phyloP scores from a whole-genome alignment of 2,329 filamentous ascomycete genomes.

The Lachnellula suecica region DNA sequence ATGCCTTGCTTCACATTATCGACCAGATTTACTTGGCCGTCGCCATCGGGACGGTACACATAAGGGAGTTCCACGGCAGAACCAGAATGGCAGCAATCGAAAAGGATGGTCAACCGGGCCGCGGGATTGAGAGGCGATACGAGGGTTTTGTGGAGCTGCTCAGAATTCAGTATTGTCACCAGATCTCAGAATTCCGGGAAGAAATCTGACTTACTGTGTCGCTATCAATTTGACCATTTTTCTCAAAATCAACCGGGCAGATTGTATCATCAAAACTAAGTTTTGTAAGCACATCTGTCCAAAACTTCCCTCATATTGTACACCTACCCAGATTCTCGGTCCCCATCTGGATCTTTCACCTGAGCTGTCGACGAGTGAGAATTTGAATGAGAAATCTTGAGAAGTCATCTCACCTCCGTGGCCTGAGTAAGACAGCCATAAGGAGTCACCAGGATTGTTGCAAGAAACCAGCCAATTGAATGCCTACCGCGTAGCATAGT shows the following conservation, averaged over 20 bases:
- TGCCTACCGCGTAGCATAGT: too few relatives aligned
- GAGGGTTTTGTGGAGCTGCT: conserved; percentile 52
- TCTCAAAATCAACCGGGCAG: conserved; percentile 51
- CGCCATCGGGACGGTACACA: conserved; percentile 54
- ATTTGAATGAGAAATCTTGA: too few relatives aligned
- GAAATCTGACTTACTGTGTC: too few relatives aligned
- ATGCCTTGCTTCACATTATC: conserved; percentile 54
- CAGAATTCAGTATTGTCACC: too few relatives aligned
- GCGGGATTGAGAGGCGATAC: conserved; percentile 49
- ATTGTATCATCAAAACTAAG: too few relatives aligned
- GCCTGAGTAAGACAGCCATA: conserved; percentile 59
- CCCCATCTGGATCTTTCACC: too few relatives aligned
- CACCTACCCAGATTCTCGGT: too few relatives aligned
- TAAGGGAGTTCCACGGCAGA: conserved; percentile 58
- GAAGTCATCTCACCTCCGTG: conserved; percentile 60
- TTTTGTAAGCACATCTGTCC: too few relatives aligned
- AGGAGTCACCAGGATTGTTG: conserved; percentile 49
- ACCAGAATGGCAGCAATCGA: conserved; percentile 63
- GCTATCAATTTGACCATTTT: conserved; percentile 52
- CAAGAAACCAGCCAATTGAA: conserved; percentile 57
- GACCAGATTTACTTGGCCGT: conserved; percentile 54
- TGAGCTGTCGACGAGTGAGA: too few relatives aligned
- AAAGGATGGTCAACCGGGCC: conserved; percentile 53
- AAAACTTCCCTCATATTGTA: too few relatives aligned
- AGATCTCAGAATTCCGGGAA: too few relatives aligned